Evolutionary conservation across 2,329 filamentous ascomycete genomes (phyloP), one percentile per base, ranked within the genome.

Genomic region (Diaporthe sp.): DNA sequence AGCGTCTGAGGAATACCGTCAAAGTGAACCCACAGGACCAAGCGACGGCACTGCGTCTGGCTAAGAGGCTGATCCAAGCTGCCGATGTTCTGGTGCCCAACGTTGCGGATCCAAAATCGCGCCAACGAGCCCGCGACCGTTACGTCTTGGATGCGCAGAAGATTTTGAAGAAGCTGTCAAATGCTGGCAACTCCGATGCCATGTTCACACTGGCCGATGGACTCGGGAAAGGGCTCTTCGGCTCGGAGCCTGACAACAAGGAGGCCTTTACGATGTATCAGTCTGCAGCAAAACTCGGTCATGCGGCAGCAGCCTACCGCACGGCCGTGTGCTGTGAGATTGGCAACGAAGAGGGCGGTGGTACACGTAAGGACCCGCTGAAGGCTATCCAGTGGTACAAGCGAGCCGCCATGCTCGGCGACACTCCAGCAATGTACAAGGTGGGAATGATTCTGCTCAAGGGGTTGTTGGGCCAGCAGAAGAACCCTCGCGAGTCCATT

Each of bases 301-400:
- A 99, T 82, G 89, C 94, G 2, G 92, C 94, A 71, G 94, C 95
- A 38, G 97, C 97, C 0, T 99, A 98, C 83, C 91, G 97, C 72
- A 97, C 97, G 35, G 97, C 97, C 0, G 96, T 99, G 0, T 99
- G 97, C 85, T 98, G 97, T 81, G 97, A 99, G 82, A 95, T 99
- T 79, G 97, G 97, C 4, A 92, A 95, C 73, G 96, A 98, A 81
- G 96, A 97, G 79, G 96, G 96, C 40, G 97, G 97, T 70, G 97
- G 97, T 33, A 98, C 97, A 1, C 92, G 95, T 74, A 94, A 93
- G 79, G 97, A 99, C 80, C 95, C 95, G 0, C 85, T 96, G 77
- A 98, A 98, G 84, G 96, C 97, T 1, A 96, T 98, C 28, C 96
- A 98, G 83, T 99, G 97, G 97, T 99, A 99, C 84, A 95, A 96